Evolutionary conservation across 179 eudicot species (phyloP), one percentile per base, ranked within the genome.

Genomic region (Beta lomatogona): DNA sequence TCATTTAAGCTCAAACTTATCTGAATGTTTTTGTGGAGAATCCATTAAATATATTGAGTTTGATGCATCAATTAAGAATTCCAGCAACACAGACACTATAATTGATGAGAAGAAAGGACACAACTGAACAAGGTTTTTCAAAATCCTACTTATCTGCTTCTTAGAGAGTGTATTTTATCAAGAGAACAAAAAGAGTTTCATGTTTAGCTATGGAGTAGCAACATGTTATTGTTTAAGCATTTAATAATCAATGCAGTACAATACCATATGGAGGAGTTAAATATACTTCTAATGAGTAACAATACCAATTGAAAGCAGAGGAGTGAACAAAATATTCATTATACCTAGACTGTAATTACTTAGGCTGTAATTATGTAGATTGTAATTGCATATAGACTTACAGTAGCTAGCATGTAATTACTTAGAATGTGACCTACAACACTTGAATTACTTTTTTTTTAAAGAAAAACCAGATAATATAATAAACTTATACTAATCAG

Each of bases 51-150:
- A 83, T 70, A 77, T 70, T 52, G 92, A 82, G 72, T 88, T 88
- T 75, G 90, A 84, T 76, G 86, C 82, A 82, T 85, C 88, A 71
- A 95, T 87, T 86, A 95, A 83, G 57, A 91, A 83, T 75, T 91
- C 91, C 85, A 90, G 76, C 53, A 92, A 52, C 72, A 91, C 86
- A 71, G 88, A 85, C 50, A 87, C 90, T 60, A 93, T 90, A 83
- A 93, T 94, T 9, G 88, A 81, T 65, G 98, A 86, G 86, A 82
- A 87, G 80, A 92, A 92, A 83, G 92, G 86, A 88, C 93, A 95
- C 72, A 93, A 71, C 15, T 88, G 87, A 68, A 87, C 86, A 75
- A 90, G 77, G 53, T 81, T 86, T 84, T 90, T 89, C 83, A 92
- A 73, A 45, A 82, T 69, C 83, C 85, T 89, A 2, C 48, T 63